These are phyloP conservation scores for Dipodascus geniculatus DNA, from an alignment of 805 yeast species.

Conservation along the genomic window DNA sequence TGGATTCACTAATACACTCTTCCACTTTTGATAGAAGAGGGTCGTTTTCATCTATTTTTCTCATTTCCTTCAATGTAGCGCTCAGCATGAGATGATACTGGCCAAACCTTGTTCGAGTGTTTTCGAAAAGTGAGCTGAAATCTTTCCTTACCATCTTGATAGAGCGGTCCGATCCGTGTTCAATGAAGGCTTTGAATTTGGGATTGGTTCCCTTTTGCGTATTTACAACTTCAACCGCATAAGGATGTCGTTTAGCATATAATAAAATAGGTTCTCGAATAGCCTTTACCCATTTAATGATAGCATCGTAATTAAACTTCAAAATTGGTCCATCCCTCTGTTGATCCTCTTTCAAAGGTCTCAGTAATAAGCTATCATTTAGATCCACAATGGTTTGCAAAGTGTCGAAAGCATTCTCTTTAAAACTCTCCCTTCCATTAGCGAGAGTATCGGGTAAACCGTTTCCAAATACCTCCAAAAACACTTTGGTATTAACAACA, in stretches of 20 bases:
- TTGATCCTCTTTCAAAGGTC: background rate
- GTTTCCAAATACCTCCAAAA: slow-evolving; percentile 46
- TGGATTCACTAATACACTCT: background rate
- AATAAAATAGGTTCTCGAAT: background rate
- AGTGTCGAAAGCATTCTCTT: background rate
- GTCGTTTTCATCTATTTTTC: background rate
- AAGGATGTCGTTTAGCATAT: background rate
- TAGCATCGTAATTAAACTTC: background rate
- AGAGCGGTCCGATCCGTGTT: background rate
- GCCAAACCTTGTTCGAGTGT: background rate
- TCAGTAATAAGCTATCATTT: background rate
- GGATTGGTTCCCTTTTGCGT: background rate
- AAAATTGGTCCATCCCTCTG: background rate
- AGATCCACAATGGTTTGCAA: background rate
- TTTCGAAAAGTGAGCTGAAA: background rate
- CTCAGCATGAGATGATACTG: background rate
- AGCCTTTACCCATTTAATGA: background rate
- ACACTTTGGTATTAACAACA: slow-evolving; percentile 52
- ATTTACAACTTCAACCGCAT: background rate
- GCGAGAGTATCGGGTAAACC: background rate
- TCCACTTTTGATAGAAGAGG: background rate
- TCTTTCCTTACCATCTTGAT: background rate
- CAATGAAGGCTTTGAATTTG: background rate
- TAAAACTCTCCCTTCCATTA: background rate
- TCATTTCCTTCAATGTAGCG: background rate